phyloP scores from a whole-genome alignment of 2,329 filamentous ascomycete genomes.

The Phialophora verrucosa region DNA sequence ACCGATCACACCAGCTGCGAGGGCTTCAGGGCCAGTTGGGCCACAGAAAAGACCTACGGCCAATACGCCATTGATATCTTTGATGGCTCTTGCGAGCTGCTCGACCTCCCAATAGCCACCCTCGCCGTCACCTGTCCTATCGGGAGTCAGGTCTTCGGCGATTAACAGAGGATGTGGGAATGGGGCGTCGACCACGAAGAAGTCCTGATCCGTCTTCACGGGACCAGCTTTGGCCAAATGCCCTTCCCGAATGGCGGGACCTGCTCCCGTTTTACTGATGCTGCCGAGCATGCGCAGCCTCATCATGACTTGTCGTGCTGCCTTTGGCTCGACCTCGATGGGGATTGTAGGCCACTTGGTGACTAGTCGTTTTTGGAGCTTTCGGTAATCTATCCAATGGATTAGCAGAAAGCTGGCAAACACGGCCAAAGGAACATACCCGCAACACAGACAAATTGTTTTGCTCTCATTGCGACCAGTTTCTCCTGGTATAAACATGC shows the following conservation, averaged over 20 bases:
- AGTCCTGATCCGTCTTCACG: slow-evolving; percentile 82
- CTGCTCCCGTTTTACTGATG: slow-evolving; percentile 60
- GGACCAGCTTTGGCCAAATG: slow-evolving; percentile 79
- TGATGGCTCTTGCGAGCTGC: slow-evolving; percentile 73
- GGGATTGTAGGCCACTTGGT: slow-evolving; percentile 82
- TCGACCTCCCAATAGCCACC: slow-evolving; percentile 81
- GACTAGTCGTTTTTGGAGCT: slow-evolving; percentile 77
- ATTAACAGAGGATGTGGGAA: slow-evolving; percentile 73
- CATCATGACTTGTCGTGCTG: slow-evolving; percentile 75
- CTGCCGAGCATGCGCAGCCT: slow-evolving; percentile 77
- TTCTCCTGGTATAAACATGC: slow-evolving; percentile 99
- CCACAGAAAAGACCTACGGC: slow-evolving; percentile 93
- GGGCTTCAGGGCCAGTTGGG: slow-evolving; percentile 73
- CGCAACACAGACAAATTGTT: slow-evolving; percentile 85
- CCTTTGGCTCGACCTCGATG: slow-evolving; percentile 89
- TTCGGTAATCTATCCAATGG: slow-evolving; percentile 77
- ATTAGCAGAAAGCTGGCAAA: slow-evolving; percentile 17
- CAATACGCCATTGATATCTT: slow-evolving; percentile 82
- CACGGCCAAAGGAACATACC: slow-evolving; percentile 56
- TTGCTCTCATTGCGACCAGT: slow-evolving; percentile 82
- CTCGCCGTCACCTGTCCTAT: slow-evolving; percentile 60
- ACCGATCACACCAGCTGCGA: slow-evolving; percentile 64
- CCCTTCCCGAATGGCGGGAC: slow-evolving; percentile 67
- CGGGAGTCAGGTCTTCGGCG: slow-evolving; percentile 58
- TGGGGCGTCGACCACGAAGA: slow-evolving; percentile 90